Conservation (phyloP, 1,139 yeast species). For the Blastobotrys proliferans region DNA sequence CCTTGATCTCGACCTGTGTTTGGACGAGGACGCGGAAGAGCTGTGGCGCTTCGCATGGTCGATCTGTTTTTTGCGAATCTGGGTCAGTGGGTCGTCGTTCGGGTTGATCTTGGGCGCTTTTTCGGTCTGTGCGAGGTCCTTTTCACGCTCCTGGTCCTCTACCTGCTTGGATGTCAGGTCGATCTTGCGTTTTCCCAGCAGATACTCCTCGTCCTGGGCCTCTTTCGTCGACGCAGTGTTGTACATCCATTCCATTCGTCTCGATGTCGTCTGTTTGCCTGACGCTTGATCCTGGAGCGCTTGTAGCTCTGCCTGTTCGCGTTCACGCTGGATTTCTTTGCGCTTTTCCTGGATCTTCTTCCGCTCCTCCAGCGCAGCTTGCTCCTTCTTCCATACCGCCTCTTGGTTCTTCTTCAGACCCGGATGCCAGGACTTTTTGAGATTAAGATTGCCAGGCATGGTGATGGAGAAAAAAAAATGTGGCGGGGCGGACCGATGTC, state of each 20-base stretch:
- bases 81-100: constrained; percentile 6
- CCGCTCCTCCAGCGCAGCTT: constrained; percentile 68
- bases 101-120: not conserved
- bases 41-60: not conserved
- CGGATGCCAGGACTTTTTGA: constrained; percentile 96
- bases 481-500: constrained; percentile 32
- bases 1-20: not conserved
- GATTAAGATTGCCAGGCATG: constrained; percentile 64
- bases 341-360: constrained; percentile 61
- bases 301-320: constrained; percentile 57
- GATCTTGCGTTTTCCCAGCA: constrained; percentile 48
- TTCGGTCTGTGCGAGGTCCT: constrained; percentile 41
- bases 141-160: constrained; percentile 30
- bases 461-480: constrained; percentile 40
- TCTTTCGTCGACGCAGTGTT: constrained; percentile 19
- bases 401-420: constrained; percentile 79
- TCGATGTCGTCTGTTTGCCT: constrained; percentile 43
- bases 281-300: constrained; percentile 47
- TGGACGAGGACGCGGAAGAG: not conserved
- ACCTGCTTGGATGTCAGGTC: constrained; percentile 31
- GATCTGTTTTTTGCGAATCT: not conserved
- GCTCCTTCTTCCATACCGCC: constrained; percentile 81
- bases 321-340: constrained; percentile 60
- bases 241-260: constrained; percentile 83
- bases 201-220: constrained; percentile 43